Conservation (phyloP, 2,329 filamentous ascomycete genomes). For the Hypocrella siamensis region DNA sequence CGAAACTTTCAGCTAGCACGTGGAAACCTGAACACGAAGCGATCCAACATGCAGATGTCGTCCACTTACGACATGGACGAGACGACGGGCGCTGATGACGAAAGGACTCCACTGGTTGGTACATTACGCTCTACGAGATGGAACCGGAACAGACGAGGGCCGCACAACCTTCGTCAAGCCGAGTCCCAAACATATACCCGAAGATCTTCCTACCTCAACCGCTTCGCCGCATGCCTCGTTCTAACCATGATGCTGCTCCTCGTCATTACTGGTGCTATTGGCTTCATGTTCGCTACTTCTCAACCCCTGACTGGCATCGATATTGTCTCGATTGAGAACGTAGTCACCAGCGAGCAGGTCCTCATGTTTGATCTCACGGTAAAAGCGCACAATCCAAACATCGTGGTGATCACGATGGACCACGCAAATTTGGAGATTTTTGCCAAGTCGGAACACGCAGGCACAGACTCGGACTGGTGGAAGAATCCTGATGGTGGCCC, state of each 20-base stretch:
- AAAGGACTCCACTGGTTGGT: constrained; percentile 65
- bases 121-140: constrained; percentile 41
- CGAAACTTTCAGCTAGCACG: constrained; percentile 29
- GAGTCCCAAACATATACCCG: constrained; percentile 57
- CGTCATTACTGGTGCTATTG: constrained; percentile 70
- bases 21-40: constrained; percentile 23
- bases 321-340: constrained; percentile 69
- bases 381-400: constrained; percentile 79
- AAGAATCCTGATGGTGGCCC: constrained; percentile 17
- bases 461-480: constrained; percentile 50
- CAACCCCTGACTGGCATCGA: constrained; percentile 70
- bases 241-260: constrained; percentile 69
- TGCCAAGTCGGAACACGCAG: constrained; percentile 81
- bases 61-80: constrained; percentile 68
- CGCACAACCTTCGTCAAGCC: constrained; percentile 47
- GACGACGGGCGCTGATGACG: constrained; percentile 63
- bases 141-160: constrained; percentile 40
- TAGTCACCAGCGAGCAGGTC: constrained; percentile 86
- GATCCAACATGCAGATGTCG: constrained; percentile 42
- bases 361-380: constrained; percentile 88
- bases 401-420: constrained; percentile 73
- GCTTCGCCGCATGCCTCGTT: constrained; percentile 75
- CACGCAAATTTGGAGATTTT: constrained; percentile 86
- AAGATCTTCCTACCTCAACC: constrained; percentile 46
- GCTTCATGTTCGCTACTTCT: constrained; percentile 82